phyloP scores from a whole-genome alignment of 306 rosid genomes.

The Abrus pulchellus region DNA sequence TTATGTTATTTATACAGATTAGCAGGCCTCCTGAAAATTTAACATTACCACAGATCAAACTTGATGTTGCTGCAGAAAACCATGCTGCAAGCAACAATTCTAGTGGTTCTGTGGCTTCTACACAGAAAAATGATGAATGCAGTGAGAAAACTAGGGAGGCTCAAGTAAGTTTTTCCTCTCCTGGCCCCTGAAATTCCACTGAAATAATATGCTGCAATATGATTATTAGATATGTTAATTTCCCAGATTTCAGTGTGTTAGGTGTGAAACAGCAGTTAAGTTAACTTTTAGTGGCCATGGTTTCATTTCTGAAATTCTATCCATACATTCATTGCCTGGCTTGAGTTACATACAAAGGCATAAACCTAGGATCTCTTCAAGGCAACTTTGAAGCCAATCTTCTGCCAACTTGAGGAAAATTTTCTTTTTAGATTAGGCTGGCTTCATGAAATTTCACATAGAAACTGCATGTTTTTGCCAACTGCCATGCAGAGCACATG shows the following conservation, averaged over 20 bases:
- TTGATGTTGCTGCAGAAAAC: constrained; percentile 59
- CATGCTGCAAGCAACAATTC: constrained; percentile 58
- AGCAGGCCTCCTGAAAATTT: constrained; percentile 52
- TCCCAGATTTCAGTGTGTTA: constrained; percentile 33
- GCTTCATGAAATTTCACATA: constrained; percentile 55
- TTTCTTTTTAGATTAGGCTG: constrained; percentile 51
- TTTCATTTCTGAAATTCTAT: constrained; percentile 22
- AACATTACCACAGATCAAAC: constrained; percentile 47
- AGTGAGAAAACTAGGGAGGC: constrained; percentile 64
- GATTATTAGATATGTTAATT: constrained; percentile 19
- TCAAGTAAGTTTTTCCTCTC: constrained; percentile 62
- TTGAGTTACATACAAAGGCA: constrained; percentile 22
- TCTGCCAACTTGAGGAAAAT: constrained; percentile 33
- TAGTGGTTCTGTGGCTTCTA: constrained; percentile 61
- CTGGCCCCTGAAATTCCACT: not conserved
- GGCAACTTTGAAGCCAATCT: constrained; percentile 48
- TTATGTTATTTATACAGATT: constrained; percentile 44
- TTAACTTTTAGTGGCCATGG: not conserved
- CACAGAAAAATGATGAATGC: constrained; percentile 54
- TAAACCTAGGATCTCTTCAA: constrained; percentile 17
- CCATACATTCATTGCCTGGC: not conserved
- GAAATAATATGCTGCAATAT: not conserved
- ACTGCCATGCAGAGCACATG: constrained; percentile 75
- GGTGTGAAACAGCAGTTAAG: constrained; percentile 18
- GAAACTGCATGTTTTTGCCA: constrained; percentile 57